Evolutionary conservation across 495 filamentous ascomycete genomes (phyloP).

Genomic region (Podospora didyma): DNA sequence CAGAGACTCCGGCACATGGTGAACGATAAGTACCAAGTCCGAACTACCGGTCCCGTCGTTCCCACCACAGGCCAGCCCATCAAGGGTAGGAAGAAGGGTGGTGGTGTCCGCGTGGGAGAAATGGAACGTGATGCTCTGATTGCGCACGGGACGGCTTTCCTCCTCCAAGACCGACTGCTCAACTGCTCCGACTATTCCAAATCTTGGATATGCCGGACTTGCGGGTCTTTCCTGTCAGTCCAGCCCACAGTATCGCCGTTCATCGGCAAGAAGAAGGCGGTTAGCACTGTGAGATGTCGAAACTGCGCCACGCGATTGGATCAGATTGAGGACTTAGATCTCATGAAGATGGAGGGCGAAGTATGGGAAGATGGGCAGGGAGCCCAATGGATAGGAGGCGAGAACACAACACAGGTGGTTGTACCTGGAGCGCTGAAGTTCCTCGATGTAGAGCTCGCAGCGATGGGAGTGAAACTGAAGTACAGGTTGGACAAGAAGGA

Average conservation of each 20-base stretch:
- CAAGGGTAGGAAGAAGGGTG: slow-evolving; percentile 91
- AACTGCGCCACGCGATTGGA: slow-evolving; percentile 67
- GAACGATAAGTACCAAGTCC: slow-evolving; percentile 98
- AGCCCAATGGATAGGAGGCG: slow-evolving; percentile 75
- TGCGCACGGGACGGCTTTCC: slow-evolving; percentile 90
- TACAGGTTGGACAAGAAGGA: slow-evolving; percentile 70
- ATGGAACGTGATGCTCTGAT: slow-evolving; percentile 97
- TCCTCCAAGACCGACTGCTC: slow-evolving; percentile 90
- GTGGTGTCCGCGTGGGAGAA: slow-evolving; percentile 97
- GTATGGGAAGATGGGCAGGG: slow-evolving; percentile 92
- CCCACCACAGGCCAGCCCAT: slow-evolving; percentile 90
- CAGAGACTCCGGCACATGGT: slow-evolving; percentile 98
- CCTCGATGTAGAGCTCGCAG: slow-evolving; percentile 89
- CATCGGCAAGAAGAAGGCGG: slow-evolving; percentile 54
- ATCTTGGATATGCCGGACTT: slow-evolving; percentile 81
- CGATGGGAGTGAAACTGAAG: slow-evolving; percentile 50
- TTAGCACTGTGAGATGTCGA: slow-evolving; percentile 67
- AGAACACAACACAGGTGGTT: slow-evolving; percentile 83
- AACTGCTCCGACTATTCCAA: slow-evolving; percentile 91
- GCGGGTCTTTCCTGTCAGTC: slow-evolving; percentile 83
- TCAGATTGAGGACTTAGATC: slow-evolving; percentile 50
- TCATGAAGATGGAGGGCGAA: slow-evolving; percentile 60
- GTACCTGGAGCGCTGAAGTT: slow-evolving; percentile 90
- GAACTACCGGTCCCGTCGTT: slow-evolving; percentile 89
- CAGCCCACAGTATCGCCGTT: slow-evolving; percentile 71